These are phyloP conservation scores for Cicer chorassanicum DNA, from an alignment of 306 rosid genomes.

Conservation along the genomic window DNA sequence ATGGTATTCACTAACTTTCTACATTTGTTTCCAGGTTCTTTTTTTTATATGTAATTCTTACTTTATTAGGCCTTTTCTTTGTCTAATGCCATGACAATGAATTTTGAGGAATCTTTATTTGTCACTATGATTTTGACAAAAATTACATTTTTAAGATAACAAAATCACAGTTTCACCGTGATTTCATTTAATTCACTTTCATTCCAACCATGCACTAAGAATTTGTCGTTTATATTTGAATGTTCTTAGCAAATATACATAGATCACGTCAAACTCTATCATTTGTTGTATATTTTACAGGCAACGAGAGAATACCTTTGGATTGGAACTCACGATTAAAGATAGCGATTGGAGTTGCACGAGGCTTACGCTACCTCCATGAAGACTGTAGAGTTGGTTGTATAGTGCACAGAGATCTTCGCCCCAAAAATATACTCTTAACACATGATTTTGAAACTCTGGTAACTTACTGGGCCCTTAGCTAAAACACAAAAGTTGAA, in stretches of 20 bases:
- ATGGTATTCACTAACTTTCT: slow-evolving; percentile 56
- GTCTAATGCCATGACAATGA: background rate
- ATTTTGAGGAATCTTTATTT: too few relatives aligned
- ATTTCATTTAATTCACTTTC: too few relatives aligned
- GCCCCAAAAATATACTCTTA: slow-evolving; percentile 87
- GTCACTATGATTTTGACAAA: too few relatives aligned
- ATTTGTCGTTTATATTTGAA: slow-evolving; percentile 20
- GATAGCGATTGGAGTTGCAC: slow-evolving; percentile 85
- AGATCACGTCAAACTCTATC: background rate
- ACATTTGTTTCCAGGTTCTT: background rate
- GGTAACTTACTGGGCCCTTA: slow-evolving; percentile 51
- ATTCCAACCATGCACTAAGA: background rate
- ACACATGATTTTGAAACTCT: slow-evolving; percentile 93
- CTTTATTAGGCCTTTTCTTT: background rate
- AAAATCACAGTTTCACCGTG: too few relatives aligned
- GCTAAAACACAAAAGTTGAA: background rate
- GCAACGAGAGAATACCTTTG: slow-evolving; percentile 52
- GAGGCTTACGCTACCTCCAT: slow-evolving; percentile 90
- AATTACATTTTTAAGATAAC: too few relatives aligned
- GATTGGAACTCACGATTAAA: slow-evolving; percentile 80
- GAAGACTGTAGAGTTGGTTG: slow-evolving; percentile 99
- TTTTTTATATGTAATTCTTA: background rate
- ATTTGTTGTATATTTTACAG: slow-evolving; percentile 55
- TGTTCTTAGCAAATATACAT: slow-evolving; percentile 5
- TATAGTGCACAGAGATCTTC: slow-evolving; percentile 85